Evolutionary conservation across 768 basidiomycete genomes (phyloP).

Genomic region (Phanerochaete sordida): DNA sequence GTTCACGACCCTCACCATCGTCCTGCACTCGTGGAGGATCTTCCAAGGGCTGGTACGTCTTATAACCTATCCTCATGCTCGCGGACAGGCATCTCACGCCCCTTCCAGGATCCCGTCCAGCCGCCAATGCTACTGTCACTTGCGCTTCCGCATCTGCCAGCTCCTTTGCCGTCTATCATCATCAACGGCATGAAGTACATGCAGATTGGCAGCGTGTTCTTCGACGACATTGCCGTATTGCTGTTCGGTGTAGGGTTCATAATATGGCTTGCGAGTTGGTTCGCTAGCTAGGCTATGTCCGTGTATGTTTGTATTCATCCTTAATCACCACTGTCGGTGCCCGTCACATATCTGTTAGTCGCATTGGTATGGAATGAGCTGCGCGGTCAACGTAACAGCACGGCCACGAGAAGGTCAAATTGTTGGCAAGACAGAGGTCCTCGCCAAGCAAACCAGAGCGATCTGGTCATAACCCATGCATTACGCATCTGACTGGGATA

Average conservation of each 20-base stretch:
- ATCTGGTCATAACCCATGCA: too few species aligned
- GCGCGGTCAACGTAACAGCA: too few species aligned
- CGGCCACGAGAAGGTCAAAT: too few species aligned
- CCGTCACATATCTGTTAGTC: too few species aligned
- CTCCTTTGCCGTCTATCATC: constrained; percentile 60
- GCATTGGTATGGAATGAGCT: too few species aligned
- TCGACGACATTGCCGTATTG: constrained; percentile 69
- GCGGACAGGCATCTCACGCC: not conserved
- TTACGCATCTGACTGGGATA: too few species aligned
- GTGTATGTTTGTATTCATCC: not conserved
- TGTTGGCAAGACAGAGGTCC: too few species aligned
- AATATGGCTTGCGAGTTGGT: constrained; percentile 24
- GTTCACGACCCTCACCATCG: constrained; percentile 69
- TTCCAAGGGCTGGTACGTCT: constrained; percentile 62
- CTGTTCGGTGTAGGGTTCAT: constrained; percentile 68
- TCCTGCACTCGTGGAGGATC: constrained; percentile 68
- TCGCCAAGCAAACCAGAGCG: too few species aligned
- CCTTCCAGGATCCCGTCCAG: constrained; percentile 49
- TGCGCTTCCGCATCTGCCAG: constrained; percentile 62
- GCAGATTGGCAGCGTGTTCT: constrained; percentile 59
- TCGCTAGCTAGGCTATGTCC: constrained; percentile 15
- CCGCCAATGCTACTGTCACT: constrained; percentile 58
- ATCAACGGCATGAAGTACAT: constrained; percentile 63
- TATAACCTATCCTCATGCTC: not conserved
- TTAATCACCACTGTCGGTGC: not conserved